Base-by-base conservation (phyloP, 106 monocot genomes). In the Triglochin maritima region DNA sequence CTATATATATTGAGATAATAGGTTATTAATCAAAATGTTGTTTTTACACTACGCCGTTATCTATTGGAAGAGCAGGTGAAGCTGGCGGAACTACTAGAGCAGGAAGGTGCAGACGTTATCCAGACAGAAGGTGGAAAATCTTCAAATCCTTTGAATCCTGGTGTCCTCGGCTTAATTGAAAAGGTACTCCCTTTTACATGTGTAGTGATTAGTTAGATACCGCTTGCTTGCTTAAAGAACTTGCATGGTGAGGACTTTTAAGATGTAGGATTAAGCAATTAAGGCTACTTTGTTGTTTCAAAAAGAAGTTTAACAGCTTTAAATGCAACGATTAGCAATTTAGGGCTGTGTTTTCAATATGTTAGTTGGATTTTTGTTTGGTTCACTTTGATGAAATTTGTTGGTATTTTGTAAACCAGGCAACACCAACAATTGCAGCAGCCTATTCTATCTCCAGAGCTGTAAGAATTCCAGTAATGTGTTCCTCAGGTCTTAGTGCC, bases 71-170 rank as follows among this genome's bases (percentile, higher is more conserved):
- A 49, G 60, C 50, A 95, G 94, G 82, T 85, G 57, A 89, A 76
- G 63, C 74, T 95, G 50, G 94, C 94, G 47, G 94, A 95, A 73
- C 57, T 85, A 55, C 77, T 95, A 13, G 90, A 95, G 76, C 82
- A 81, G 56, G 94, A 95, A 85, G 94, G 94, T 47, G 90, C 56
- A 17, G 90, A 95, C 68, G 81, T 95, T 15, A 95, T 95, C 65
- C 94, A 95, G 78, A 95, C 94, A 2, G 94, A 95, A 81, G 94
- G 94, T 7, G 94, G 94, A 46, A 95, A 95, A 67, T 87, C 70
- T 57, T 85, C 87, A 2, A 85, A 77, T 74, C 94, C 94, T 61
- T 85, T 82, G 59, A 87, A 85, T 52, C 72, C 90, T 53, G 94
- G 94, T 6, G 63, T 95, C 54, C 72, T 87, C 62, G 94, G 94